A percentile compares a stretch with the other conserved stretches of the same genome.
Evolutionary conservation across 1,139 yeast species (phyloP).

Genomic region (Suhomyces chickasaworum): DNA sequence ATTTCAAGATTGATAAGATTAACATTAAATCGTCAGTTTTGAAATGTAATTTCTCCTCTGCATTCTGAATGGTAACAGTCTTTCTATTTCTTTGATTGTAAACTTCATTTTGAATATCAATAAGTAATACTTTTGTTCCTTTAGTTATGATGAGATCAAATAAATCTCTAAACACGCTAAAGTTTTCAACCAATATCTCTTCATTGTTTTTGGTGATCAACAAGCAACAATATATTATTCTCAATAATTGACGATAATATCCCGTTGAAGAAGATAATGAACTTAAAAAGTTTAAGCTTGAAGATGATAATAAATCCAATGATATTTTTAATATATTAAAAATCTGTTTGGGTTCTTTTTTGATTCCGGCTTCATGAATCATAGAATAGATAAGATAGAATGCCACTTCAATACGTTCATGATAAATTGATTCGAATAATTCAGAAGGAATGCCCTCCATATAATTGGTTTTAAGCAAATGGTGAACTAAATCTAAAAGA

Average conservation of each 20-base stretch:
- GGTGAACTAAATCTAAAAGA: constrained; percentile 48
- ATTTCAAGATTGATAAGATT: constrained; percentile 62
- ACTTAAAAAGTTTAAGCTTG: constrained; percentile 46
- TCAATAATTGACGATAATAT: constrained; percentile 59
- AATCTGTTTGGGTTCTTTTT: constrained; percentile 29
- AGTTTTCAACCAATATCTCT: constrained; percentile 46
- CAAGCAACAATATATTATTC: constrained; percentile 56
- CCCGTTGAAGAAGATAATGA: constrained; percentile 43
- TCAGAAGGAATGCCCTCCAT: constrained; percentile 55
- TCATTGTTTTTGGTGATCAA: constrained; percentile 42
- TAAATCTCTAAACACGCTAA: constrained; percentile 55
- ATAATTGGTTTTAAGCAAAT: constrained; percentile 54
- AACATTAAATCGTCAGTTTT: constrained; percentile 55
- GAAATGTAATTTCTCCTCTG: constrained; percentile 21
- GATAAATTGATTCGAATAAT: constrained; percentile 52
- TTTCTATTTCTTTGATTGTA: constrained; percentile 26
- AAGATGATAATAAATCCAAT: constrained; percentile 47
- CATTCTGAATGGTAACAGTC: background rate
- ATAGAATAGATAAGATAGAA: constrained; percentile 62
- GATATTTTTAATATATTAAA: constrained; percentile 44
- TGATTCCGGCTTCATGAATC: constrained; percentile 31
- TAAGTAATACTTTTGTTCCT: constrained; percentile 56
- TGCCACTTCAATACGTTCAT: constrained; percentile 67
- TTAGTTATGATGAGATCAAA: constrained; percentile 62
- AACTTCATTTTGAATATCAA: constrained; percentile 59